phyloP scores from a whole-genome alignment of 768 basidiomycete species.

The Rhizopogon roseolus region DNA sequence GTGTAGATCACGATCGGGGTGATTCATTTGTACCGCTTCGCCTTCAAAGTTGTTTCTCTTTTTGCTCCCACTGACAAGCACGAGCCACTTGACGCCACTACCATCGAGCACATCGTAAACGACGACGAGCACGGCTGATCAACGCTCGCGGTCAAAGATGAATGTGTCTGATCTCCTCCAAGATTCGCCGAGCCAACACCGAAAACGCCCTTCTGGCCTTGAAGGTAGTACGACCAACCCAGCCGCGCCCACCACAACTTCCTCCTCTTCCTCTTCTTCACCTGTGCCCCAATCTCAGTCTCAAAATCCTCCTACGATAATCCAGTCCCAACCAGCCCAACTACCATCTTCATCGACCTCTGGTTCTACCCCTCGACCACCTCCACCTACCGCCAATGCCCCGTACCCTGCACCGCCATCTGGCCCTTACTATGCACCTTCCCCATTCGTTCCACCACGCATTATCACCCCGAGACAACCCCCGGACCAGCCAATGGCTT shows the following conservation, averaged over 20 bases:
- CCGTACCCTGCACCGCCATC: constrained; percentile 25
- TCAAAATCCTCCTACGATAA: constrained; percentile 19
- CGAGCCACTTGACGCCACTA: neutral
- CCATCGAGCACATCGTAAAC: neutral
- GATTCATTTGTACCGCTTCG: constrained; percentile 1
- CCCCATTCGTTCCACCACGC: constrained; percentile 22
- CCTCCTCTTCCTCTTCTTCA: constrained; percentile 17
- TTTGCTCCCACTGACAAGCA: neutral
- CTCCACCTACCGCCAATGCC: constrained; percentile 12
- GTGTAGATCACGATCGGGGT: constrained; percentile 3
- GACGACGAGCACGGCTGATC: neutral
- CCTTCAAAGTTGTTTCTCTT: neutral
- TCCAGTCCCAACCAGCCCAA: constrained; percentile 9
- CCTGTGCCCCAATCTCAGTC: constrained; percentile 28
- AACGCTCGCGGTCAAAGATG: constrained; percentile 30
- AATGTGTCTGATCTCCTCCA: constrained; percentile 68
- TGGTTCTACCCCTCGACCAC: constrained; percentile 18
- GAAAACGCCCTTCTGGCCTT: constrained; percentile 24
- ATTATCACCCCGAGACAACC: constrained; percentile 19
- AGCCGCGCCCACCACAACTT: constrained; percentile 21
- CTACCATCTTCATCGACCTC: constrained; percentile 12
- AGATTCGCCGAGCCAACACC: constrained; percentile 62
- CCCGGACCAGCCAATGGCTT: constrained; percentile 24
- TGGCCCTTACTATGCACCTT: constrained; percentile 23
- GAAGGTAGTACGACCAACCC: constrained; percentile 24